Evolutionary conservation across 2,329 filamentous ascomycete species (phyloP).

Genomic region (Fusarium dlaminii): DNA sequence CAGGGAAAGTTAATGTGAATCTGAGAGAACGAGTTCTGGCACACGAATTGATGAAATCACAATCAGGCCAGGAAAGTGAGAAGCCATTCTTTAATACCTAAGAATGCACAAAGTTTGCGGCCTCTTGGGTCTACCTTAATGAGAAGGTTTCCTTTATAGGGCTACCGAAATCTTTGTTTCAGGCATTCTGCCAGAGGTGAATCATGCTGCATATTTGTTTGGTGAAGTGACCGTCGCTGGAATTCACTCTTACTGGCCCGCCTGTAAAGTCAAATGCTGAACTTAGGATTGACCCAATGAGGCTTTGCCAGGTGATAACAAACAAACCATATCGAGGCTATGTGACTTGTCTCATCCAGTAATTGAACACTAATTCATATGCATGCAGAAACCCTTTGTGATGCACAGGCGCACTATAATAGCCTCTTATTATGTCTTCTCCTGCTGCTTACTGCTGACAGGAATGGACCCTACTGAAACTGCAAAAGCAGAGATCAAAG

Average conservation of each 20-base stretch:
- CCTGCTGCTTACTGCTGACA: fast-evolving
- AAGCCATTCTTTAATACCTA: fast-evolving
- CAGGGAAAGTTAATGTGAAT: fast-evolving
- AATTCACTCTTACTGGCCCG: neutral
- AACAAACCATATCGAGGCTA: neutral
- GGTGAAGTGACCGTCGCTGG: fast-evolving
- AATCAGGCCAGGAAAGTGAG: neutral
- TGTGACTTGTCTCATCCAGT: neutral
- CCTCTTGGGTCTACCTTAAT: fast-evolving
- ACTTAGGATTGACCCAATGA: neutral
- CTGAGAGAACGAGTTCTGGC: neutral
- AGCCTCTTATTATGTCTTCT: fast-evolving
- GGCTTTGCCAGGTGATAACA: fast-evolving
- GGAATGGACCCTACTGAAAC: neutral
- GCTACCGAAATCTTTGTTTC: fast-evolving
- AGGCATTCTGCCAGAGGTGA: fast-evolving
- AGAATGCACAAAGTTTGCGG: fast-evolving
- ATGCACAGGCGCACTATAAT: fast-evolving
- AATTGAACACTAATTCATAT: neutral
- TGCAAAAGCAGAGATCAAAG: neutral
- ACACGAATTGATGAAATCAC: neutral
- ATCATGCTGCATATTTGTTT: fast-evolving
- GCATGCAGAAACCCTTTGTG: neutral
- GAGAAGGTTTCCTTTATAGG: fast-evolving
- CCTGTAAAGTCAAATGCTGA: fast-evolving